Percentiles rank a stretch among this genome's conserved stretches.
These are phyloP conservation scores for Secale cereale DNA, from an alignment of 176 grass and related monocot genomes.

Conservation along the genomic window DNA sequence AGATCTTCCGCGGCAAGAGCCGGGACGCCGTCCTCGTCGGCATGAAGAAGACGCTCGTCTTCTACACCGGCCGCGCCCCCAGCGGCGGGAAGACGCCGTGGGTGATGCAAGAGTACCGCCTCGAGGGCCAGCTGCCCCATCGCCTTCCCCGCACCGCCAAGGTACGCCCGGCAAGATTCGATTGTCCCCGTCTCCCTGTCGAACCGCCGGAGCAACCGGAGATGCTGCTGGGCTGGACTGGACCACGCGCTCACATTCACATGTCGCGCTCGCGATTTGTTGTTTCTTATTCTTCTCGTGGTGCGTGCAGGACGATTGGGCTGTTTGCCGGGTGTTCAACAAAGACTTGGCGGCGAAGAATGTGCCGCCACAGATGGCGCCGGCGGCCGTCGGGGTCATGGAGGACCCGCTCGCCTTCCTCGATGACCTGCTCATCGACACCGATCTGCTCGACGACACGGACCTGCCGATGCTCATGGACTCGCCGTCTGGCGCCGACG, in stretches of 20 bases:
- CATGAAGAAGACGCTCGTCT: conserved; percentile 99
- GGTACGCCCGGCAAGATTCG: conserved; percentile 27
- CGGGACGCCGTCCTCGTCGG: conserved; percentile 57
- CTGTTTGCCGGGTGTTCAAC: conserved; percentile 64
- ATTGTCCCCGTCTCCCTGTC: neutral
- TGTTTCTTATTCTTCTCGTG: neutral
- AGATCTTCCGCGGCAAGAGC: conserved; percentile 59
- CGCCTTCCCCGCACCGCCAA: conserved; percentile 50
- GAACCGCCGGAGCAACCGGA: neutral
- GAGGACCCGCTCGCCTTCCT: neutral
- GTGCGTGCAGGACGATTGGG: conserved; percentile 80
- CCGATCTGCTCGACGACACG: too few species aligned
- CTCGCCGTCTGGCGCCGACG: neutral
- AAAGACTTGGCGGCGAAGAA: conserved; percentile 49
- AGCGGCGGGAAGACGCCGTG: conserved; percentile 74
- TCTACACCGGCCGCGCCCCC: conserved; percentile 87
- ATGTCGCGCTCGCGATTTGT: neutral
- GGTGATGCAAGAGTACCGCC: conserved; percentile 95
- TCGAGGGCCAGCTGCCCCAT: conserved; percentile 54
- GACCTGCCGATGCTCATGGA: conserved; percentile 53
- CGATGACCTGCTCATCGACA: neutral
- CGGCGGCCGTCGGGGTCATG: neutral
- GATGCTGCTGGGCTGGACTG: too few species aligned
- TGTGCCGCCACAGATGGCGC: conserved; percentile 9
- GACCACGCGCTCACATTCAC: conserved; percentile 24